Evolutionary conservation across 2,329 filamentous ascomycete species (phyloP), one percentile per base, ranked within the genome.

Genomic region (Orbilia ellipsospora): DNA sequence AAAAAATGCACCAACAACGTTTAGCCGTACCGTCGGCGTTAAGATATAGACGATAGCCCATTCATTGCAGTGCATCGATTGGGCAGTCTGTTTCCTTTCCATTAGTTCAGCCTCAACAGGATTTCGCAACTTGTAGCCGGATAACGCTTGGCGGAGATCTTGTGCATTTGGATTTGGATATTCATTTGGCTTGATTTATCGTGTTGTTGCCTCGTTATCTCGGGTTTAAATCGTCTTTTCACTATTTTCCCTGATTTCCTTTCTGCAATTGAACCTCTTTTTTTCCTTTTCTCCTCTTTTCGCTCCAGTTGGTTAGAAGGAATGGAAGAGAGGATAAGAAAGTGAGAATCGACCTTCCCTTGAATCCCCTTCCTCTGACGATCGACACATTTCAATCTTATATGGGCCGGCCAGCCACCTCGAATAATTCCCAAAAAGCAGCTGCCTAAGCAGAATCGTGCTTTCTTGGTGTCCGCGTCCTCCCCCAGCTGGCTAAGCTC

Each of bases 341-440:
- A 48, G 44, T 8, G 20, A 23, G 50, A 52, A 26, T 20, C 16
- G 16, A 13, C 40, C 52, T 48, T 26, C 26, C 23, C 60, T 26
- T 59, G 8, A 59, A 23, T 59, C 45, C 23, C 57, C 36, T 59
- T 59, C 36, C 48, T 68, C 56, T 28, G 31, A 69, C 18, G 66
- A 70, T 70, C 66, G 66, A 50, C 66, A 56, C 50, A 62, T 69
- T 62, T 69, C 66, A 69, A 69, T 69, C 44, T 69, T 55, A 57
- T 57, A 40, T 36, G 31, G 31, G 31, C 31, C 31, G 57, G 66
- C 66, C 66, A 70, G 60, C 66, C 66, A 61, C 60, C 60, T 69
- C 44, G 42, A 48, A 48, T 42, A 55, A 55, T 26, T 23, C 48
- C 31, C 42, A 45, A 48, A 61, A 61, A 61, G 57, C 66, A 63